Evolutionary conservation across 345 rosid species (phyloP), one percentile per base, ranked within the genome.

Genomic region (Passiflora organensis): DNA sequence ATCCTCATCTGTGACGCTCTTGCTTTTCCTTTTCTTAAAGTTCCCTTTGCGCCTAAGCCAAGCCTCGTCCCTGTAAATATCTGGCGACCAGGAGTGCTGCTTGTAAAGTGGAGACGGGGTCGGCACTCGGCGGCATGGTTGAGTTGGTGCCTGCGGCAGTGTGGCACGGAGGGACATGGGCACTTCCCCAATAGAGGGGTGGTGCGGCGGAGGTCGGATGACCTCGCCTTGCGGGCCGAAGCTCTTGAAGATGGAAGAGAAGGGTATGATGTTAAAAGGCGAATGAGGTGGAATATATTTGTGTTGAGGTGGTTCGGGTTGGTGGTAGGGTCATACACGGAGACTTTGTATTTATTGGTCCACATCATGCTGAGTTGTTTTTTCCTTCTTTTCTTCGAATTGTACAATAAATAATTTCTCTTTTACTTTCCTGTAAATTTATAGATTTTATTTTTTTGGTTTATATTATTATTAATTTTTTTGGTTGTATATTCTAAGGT

Each of bases 61-160:
- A 8, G 85, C 95, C 78, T 88, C 94, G 3, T 91, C 89, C 34
- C 98, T 73, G 70, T 64, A 69, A 6, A 81, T 66, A 67, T 88
- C 98, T 11, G 98, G 95, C 1, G 98, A 91, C 98, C 93, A 86
- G 0, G 96, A 88, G 60, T 69, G 80, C 42, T 88, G 95, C 52
- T 91, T 91, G 37, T 55, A 64, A 24, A 91, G 85, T 24, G 89
- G 70, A 10, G 74, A 44, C 1, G 69, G 56, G 3, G 36, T 38
- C 10, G 59, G 49, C 13, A 76, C 70, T 0, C 56, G 48, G 1
- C 43, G 38, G 6, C 32, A 58, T 0, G 50, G 55, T 1, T 50
- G 36, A 4, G 47, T 22, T 0, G 16, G 64, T 10, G 42, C 36
- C 12, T 36, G 51, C 9, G 54, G 36, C 6, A 58, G 58, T 2